Base-by-base conservation (phyloP, 352 stramenopile species). In the Phytophthora fragariae region DNA sequence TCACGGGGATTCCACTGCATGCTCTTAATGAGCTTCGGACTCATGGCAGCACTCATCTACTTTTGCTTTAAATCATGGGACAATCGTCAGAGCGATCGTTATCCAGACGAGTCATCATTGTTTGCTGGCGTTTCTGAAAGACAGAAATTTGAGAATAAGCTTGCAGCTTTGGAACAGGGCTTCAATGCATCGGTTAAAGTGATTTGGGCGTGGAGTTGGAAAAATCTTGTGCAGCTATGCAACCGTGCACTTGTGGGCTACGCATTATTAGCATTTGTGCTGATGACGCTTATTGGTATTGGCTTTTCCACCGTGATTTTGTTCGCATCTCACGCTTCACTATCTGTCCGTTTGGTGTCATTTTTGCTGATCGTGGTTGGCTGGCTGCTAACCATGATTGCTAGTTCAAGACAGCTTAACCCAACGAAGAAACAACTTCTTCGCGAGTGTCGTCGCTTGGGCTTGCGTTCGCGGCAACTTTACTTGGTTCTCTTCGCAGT, bases 61-160 rank as follows among this genome's bases (percentile, higher is more conserved):
- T 92, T 91, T 47, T 68, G 80, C 19, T 83, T 84, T 62, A 72
- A 88, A 65, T 87, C 82, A 4, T 85, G 81, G 21, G 41, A 62
- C 17, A 73, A 83, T 41, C 60, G 44, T 2, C 64, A 64, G 14
- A 73, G 37, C 46, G 39, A 52, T 8, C 15, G 57, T 15, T 6
- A 52, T 39, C 8, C 24, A 37, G 24, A 14, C 47, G 44, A 69
- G 24, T 37, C 47, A 17, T 39, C 12, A 2, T 47, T 39, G 11
- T 41, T 44, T 33, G 17, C 33, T n/a, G 24, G 49, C 41, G 24
- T 19, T 47, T 29, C 39, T 9, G 57, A 63, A 49, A 44, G 65
- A 5, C 50, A 57, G 12, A 62, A 57, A 2, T 60, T 88, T 24
- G 74, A 88, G 53, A 73, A 60, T 12, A 89, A 89, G 56, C 53